Base-by-base conservation (phyloP, 805 yeast genomes). In the Sugiyamaella marilandica region DNA sequence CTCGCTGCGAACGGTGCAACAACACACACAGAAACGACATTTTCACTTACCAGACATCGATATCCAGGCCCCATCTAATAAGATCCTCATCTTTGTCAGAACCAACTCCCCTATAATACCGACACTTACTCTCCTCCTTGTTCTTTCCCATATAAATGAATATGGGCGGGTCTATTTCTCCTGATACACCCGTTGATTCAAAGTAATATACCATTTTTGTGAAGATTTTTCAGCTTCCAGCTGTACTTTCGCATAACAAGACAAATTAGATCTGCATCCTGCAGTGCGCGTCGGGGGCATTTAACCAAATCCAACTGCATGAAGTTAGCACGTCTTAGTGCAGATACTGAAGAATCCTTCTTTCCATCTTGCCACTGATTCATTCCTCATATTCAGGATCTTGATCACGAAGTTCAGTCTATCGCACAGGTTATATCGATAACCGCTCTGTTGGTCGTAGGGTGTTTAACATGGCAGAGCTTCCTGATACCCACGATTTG, bases 141-240 rank as follows among this genome's bases (percentile, higher is more conserved):
- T 87, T 87, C 61, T 77, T 81, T 2, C 95, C 95, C 82, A 84
- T 82, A 59, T 81, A 84, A 5, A 84, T 65, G 26, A 62, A 59
- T 37, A 74, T 62, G 10, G 73, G 70, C 21, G 63, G 55, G 10
- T 59, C 65, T 18, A 60, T 65, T 4, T 65, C 67, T 4, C 61
- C 68, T n/a, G 69, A 68, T 0, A 62, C 58, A 2, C 72, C 74
- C 10, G 61, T 59, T 1, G 76, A 64, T 26, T 68, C 63, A 62
- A 73, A 77, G 53, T 75, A 76, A 57, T 73, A 75, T 11, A 76
- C 80, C 80, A 76, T 76, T 24, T 76, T 24, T 24, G 8, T 47
- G 31, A 10, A 16, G 11, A 9, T 14, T n/a, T 34, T 10, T 32
- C 26, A 34, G 10, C 33, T 41, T 41, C 19, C 5, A 43, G 8